Evolutionary conservation across 2,329 filamentous ascomycete genomes (phyloP), one percentile per base, ranked within the genome.

Genomic region (Phialophora chinensis): DNA sequence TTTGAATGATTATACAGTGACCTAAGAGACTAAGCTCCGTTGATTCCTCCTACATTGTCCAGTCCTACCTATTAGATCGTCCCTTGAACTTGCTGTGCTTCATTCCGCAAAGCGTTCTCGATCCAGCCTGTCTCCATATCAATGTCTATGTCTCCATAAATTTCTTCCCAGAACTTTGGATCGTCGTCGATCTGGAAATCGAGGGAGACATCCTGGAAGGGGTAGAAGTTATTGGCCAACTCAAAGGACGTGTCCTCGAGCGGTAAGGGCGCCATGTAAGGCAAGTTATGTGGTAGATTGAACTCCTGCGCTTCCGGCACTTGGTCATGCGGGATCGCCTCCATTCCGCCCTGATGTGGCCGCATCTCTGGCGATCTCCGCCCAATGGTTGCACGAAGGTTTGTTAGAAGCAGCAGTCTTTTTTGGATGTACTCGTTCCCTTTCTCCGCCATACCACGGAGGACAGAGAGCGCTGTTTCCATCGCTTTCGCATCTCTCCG

Each of bases 341-440:
- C 27, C 12, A 35, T 23, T 11, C 23, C 53, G 12, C n/a, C 4
- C 25, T 55, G 27, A n/a, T 55, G 53, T 11, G 53, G 53, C 29
- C 27, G 27, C 25, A 29, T 44, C 35, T 12, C 62, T 31, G 29
- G 67, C 52, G 27, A 56, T 64, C 20, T 27, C 17, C 47, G 27
- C 53, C 61, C 73, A 20, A 74, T 73, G 5, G 71, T 72, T 55
- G 78, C 74, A 7, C 74, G 75, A 11, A 82, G 70, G 52, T 79
- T 76, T 12, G 79, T 72, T 6, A 82, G 71, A 17, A 82, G 70
- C 8, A 75, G 69, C 65, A 80, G 76, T 6, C 79, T 76, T 6
- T 78, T 77, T 11, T 76, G 76, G 50, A 86, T 80, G 62, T 85
- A 81, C 33, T 77, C 80, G 70, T 86, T 86, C 0, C 84, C 84